These are phyloP conservation scores for Blastosporella zonata DNA, from an alignment of 1,284 basidiomycete genomes.

Conservation along the genomic window DNA sequence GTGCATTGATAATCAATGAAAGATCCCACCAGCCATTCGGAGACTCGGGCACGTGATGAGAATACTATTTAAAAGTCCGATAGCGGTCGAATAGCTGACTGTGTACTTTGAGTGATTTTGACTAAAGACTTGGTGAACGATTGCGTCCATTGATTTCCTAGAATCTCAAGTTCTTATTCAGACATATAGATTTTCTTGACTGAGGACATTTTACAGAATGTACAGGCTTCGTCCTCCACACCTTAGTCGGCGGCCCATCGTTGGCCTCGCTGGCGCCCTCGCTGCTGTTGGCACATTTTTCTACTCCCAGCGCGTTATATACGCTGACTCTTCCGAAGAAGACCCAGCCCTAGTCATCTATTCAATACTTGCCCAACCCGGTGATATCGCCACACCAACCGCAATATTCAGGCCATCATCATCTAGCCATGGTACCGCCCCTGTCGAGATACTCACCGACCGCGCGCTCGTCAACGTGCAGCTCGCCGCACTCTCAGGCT, in stretches of 20 bases:
- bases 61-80: too few species aligned
- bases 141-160: too few species aligned
- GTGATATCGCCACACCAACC: neutral
- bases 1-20: too few species aligned
- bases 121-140: too few species aligned
- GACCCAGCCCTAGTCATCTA: neutral
- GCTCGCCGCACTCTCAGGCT: constrained; percentile 1
- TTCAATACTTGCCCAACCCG: constrained; percentile 2
- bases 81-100: too few species aligned
- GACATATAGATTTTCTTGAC: too few species aligned
- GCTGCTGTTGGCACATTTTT: constrained; percentile 8
- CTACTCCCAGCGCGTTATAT: constrained; percentile 4
- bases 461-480: neutral
- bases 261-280: constrained; percentile 1
- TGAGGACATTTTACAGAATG: too few species aligned
- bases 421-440: neutral
- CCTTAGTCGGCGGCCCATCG: neutral
- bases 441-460: neutral
- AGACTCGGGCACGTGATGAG: too few species aligned
- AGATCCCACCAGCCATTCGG: too few species aligned
- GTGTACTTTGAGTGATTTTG: too few species aligned
- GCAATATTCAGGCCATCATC: neutral
- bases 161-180: too few species aligned
- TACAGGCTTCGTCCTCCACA: neutral
- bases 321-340: constrained; percentile 8